Percentiles rank a stretch among this genome's conserved stretches.
Evolutionary conservation across 139 green algal genomes (phyloP).

Genomic region (Coelastrella sp.): DNA sequence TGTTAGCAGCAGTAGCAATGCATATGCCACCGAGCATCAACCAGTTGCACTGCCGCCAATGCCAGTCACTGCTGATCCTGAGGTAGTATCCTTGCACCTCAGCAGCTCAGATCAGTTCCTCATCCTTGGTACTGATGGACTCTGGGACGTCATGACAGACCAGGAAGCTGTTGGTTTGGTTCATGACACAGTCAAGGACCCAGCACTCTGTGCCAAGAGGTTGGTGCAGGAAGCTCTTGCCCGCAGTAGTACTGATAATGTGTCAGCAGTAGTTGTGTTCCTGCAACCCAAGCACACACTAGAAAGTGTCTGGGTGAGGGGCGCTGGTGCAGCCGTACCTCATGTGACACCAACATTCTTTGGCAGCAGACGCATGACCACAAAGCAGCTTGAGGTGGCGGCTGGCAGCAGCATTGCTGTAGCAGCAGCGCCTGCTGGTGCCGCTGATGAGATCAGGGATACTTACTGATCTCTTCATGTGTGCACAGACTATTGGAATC

Average conservation of each 20-base stretch:
- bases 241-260: slow-evolving; percentile 84
- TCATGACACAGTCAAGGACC: slow-evolving; percentile 62
- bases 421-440: slow-evolving; percentile 26
- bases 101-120: slow-evolving; percentile 80
- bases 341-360: slow-evolving; percentile 40
- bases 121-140: slow-evolving; percentile 87
- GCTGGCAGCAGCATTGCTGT: slow-evolving; percentile 19
- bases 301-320: slow-evolving; percentile 62
- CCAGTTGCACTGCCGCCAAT: too few species aligned
- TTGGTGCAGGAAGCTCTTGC: slow-evolving; percentile 84
- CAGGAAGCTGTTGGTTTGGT: slow-evolving; percentile 83
- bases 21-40: too few species aligned
- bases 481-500: too few species aligned
- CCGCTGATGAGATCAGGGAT: slow-evolving; percentile 48
- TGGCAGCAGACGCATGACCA: slow-evolving; percentile 16
- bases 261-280: slow-evolving; percentile 86
- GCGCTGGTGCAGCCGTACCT: background rate
- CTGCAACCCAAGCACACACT: slow-evolving; percentile 70
- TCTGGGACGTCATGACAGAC: slow-evolving; percentile 89
- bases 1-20: slow-evolving; percentile 2
- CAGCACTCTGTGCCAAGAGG: slow-evolving; percentile 70
- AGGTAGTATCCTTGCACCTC: slow-evolving; percentile 73
- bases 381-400: background rate
- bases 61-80: slow-evolving; percentile 80
- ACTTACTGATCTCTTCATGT: slow-evolving; percentile 48